Conservation (phyloP, 352 stramenopile species). For the Phytophthora palmivora region DNA sequence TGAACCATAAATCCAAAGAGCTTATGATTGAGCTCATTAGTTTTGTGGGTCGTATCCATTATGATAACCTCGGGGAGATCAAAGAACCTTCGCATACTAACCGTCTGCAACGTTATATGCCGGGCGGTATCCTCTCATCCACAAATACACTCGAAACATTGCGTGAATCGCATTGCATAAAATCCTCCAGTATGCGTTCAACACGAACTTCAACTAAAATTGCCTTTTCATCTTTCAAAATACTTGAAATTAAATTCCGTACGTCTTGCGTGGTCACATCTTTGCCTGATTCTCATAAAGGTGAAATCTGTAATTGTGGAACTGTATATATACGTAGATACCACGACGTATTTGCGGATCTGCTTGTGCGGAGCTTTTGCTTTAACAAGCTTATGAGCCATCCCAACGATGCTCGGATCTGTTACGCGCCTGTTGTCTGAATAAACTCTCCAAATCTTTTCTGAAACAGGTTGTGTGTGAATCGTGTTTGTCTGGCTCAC, state of each 20-base stretch:
- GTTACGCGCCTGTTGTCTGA: background rate
- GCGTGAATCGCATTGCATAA: background rate
- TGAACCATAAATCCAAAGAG: background rate
- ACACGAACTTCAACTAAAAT: background rate
- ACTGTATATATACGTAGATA: background rate
- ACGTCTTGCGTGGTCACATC: background rate
- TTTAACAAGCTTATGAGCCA: background rate
- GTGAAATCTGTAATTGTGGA: too few relatives aligned
- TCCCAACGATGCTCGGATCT: background rate
- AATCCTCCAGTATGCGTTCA: background rate
- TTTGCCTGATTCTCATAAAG: background rate
- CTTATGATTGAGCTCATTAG: background rate
- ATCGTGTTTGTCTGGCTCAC: background rate
- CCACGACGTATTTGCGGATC: background rate
- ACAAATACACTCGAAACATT: background rate
- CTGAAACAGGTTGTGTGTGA: background rate
- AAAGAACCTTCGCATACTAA: background rate
- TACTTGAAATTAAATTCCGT: background rate
- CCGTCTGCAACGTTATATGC: background rate
- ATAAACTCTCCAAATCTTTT: background rate
- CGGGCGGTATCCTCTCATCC: background rate
- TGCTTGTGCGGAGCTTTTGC: background rate
- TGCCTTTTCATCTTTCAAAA: background rate
- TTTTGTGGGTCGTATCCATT: background rate
- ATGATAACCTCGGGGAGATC: background rate